Conservation (phyloP, 2,329 filamentous ascomycete genomes). For the Cercospora brassicicola region DNA sequence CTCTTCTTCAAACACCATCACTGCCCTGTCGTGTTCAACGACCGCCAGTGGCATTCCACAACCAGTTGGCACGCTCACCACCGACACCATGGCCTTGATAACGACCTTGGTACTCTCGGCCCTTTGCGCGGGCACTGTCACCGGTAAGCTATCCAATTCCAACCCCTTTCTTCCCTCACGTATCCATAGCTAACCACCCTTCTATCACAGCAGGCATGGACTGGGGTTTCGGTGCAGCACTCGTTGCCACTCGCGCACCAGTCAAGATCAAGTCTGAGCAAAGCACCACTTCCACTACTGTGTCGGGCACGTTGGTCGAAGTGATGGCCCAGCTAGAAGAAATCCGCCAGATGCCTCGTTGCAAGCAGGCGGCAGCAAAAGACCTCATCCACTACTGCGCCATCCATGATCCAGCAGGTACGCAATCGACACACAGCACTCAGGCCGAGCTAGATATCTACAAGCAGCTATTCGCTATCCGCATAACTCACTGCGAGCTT, state of each 20-base stretch:
- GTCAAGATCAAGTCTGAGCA: not conserved
- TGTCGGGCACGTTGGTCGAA: not conserved
- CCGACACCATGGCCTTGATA: not conserved
- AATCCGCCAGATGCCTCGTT: constrained; percentile 1
- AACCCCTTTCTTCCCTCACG: not conserved
- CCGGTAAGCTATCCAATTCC: not conserved
- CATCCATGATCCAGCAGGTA: constrained; percentile 42
- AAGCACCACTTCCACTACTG: not conserved
- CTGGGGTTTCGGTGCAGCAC: not conserved
- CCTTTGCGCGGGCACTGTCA: not conserved
- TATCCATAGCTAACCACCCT: not conserved
- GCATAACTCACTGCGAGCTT: constrained; percentile 64
- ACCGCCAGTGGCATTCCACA: not conserved
- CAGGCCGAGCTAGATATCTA: constrained; percentile 28
- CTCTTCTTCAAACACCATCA: not conserved
- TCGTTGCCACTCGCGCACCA: not conserved
- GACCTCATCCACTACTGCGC: constrained; percentile 57
- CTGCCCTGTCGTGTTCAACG: not conserved
- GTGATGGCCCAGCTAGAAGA: not conserved
- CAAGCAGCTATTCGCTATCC: constrained; percentile 60
- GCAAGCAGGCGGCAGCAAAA: constrained; percentile 34
- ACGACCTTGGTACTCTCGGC: not conserved
- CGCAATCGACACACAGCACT: constrained; percentile 24
- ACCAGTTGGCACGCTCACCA: not conserved
- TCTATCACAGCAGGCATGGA: not conserved